A percentile compares a stretch with the other conserved stretches of the same genome.
These are phyloP conservation scores for Solidago caesia DNA, from an alignment of 129 eudicot genomes.

Conservation along the genomic window DNA sequence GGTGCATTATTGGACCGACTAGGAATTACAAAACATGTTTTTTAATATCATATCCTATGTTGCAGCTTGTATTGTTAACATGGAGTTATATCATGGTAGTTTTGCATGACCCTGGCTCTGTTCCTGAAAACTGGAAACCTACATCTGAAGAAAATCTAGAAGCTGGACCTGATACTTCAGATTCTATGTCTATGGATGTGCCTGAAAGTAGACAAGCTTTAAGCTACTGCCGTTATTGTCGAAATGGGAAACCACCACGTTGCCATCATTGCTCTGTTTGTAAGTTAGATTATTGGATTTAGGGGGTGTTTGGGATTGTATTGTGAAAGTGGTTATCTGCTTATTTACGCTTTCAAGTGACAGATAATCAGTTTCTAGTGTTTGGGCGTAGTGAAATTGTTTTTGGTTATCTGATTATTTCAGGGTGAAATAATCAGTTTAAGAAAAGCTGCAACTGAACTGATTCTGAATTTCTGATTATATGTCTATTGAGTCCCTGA, in stretches of 20 bases:
- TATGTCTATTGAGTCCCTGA: too few relatives aligned
- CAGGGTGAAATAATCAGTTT: too few relatives aligned
- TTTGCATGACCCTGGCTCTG: slow-evolving; percentile 74
- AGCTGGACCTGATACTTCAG: slow-evolving; percentile 41
- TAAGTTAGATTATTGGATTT: slow-evolving; percentile 32
- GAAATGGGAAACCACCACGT: slow-evolving; percentile 87
- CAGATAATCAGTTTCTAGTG: too few relatives aligned
- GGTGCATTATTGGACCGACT: neutral
- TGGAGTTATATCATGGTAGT: slow-evolving; percentile 93
- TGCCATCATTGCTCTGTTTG: slow-evolving; percentile 96
- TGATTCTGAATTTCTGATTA: too few relatives aligned
- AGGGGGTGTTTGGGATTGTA: too few relatives aligned
- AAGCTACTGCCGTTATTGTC: slow-evolving; percentile 60
- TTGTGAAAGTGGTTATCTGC: too few relatives aligned
- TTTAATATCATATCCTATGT: slow-evolving; percentile 13
- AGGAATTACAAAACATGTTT: slow-evolving; percentile 15
- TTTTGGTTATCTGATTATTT: too few relatives aligned
- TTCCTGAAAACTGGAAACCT: slow-evolving; percentile 79
- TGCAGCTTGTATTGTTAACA: slow-evolving; percentile 67
- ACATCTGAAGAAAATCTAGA: slow-evolving; percentile 46
- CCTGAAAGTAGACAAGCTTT: slow-evolving; percentile 40
- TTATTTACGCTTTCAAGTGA: too few relatives aligned
- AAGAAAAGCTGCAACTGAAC: too few relatives aligned
- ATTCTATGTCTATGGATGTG: slow-evolving; percentile 40
- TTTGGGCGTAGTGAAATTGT: too few relatives aligned